These are phyloP conservation scores for Metschnikowia proteae DNA, from an alignment of 805 yeast genomes.

Conservation along the genomic window DNA sequence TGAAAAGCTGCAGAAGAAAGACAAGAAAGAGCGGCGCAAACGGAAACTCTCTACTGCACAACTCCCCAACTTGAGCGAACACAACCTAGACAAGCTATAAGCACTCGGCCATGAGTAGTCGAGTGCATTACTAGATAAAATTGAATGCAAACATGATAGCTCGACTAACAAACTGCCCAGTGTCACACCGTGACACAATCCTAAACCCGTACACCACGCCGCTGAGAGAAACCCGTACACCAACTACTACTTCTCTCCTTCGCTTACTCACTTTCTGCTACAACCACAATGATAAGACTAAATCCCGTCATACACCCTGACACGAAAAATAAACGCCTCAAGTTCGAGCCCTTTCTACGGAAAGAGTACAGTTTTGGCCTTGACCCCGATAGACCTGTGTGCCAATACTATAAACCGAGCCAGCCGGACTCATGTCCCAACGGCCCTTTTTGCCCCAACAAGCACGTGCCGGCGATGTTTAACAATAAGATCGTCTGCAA, in stretches of 20 bases:
- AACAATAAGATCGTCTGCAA: slow-evolving; percentile 78
- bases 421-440: slow-evolving; percentile 70
- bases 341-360: slow-evolving; percentile 79
- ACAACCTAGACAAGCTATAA: slow-evolving; percentile 5
- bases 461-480: slow-evolving; percentile 62
- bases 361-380: slow-evolving; percentile 77
- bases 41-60: slow-evolving; percentile 12
- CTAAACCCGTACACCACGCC: neutral
- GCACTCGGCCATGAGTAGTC: neutral
- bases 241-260: slow-evolving; percentile 28
- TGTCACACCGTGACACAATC: too few relatives aligned
- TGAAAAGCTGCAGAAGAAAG: slow-evolving; percentile 23
- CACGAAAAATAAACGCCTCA: slow-evolving; percentile 38
- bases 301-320: slow-evolving; percentile 42
- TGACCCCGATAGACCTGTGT: slow-evolving; percentile 81
- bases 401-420: slow-evolving; percentile 64
- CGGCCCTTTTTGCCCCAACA: slow-evolving; percentile 81
- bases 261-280: neutral
- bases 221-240: slow-evolving; percentile 33
- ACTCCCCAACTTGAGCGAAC: slow-evolving; percentile 10
- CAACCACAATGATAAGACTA: slow-evolving; percentile 30
- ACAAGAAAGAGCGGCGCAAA: slow-evolving; percentile 37
- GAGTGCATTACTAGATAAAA: slow-evolving; percentile 24
- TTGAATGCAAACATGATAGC: too few relatives aligned
- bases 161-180: too few relatives aligned